Evolutionary conservation across 1,284 basidiomycete genomes (phyloP).

Genomic region (Trichosporon inkin): DNA sequence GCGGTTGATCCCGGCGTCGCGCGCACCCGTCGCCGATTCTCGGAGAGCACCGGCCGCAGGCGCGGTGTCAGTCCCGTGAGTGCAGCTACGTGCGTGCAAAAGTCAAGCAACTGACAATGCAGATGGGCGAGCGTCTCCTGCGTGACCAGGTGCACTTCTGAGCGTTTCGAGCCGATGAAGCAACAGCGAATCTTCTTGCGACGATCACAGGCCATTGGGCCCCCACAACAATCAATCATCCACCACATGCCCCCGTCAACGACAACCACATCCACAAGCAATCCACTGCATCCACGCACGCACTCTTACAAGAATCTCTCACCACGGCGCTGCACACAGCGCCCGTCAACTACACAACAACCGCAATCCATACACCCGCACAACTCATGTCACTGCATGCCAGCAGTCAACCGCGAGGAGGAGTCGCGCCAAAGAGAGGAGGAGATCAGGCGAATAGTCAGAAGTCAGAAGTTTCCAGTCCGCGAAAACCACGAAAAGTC

Average conservation of each 20-base stretch:
- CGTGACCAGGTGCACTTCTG: conserved; percentile 46
- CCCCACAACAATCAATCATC: background rate
- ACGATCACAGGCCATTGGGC: background rate
- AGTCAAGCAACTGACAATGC: conserved; percentile 4
- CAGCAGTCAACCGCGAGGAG: no score
- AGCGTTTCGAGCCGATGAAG: background rate
- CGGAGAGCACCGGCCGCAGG: conserved; percentile 36
- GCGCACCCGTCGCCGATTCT: conserved; percentile 26
- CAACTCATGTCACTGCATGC: no score
- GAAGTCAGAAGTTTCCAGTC: background rate
- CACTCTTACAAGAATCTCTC: background rate
- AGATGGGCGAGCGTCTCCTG: conserved; percentile 47
- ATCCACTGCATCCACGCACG: conserved; percentile 2
- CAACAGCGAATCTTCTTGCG: background rate
- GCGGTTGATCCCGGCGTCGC: background rate
- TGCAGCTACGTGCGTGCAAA: conserved; percentile 9
- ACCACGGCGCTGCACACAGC: background rate
- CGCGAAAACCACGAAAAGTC: background rate
- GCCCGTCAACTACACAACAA: background rate
- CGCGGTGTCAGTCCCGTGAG: conserved; percentile 47
- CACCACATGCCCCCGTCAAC: background rate
- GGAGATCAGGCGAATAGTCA: background rate
- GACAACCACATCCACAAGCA: background rate
- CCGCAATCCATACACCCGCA: no score
- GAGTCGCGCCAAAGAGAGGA: background rate